Conservation (phyloP, 2,329 filamentous ascomycete species). For the Alternaria sp. region DNA sequence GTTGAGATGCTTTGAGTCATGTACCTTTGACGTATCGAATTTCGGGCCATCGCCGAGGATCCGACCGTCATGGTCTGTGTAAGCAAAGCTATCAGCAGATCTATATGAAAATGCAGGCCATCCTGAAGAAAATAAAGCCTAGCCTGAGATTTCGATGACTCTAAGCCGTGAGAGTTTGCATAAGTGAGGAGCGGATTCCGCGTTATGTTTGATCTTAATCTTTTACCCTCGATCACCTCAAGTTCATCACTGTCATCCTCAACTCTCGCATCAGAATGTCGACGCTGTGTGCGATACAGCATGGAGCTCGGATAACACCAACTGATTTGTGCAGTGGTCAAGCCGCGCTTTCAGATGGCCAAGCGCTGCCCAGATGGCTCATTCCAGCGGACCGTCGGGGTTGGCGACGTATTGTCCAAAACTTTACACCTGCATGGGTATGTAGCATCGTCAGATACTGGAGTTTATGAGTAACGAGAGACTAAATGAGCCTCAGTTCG, state of each 20-base stretch:
- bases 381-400: conserved; percentile 33
- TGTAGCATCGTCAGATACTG: background rate
- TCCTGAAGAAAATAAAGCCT: background rate
- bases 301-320: background rate
- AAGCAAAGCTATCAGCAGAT: background rate
- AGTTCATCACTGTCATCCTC: background rate
- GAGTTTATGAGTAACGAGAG: background rate
- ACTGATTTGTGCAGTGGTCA: background rate
- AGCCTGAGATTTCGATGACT: background rate
- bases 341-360: background rate
- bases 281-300: background rate
- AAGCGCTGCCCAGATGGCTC: conserved; percentile 33
- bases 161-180: background rate
- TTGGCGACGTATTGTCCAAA: conserved; percentile 44
- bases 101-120: background rate
- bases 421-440: conserved; percentile 49
- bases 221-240: background rate
- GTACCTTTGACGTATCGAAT: background rate
- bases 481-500: conserved; percentile 22
- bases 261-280: background rate
- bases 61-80: conserved; percentile 1
- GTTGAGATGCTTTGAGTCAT: background rate
- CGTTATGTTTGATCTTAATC: background rate
- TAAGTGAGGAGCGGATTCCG: background rate
- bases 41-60: conserved; percentile 5